A percentile compares a stretch with the other conserved stretches of the same genome.
These are phyloP conservation scores for Pseudocercospora fijiensis DNA, from an alignment of 2,329 filamentous ascomycete genomes.

Conservation along the genomic window DNA sequence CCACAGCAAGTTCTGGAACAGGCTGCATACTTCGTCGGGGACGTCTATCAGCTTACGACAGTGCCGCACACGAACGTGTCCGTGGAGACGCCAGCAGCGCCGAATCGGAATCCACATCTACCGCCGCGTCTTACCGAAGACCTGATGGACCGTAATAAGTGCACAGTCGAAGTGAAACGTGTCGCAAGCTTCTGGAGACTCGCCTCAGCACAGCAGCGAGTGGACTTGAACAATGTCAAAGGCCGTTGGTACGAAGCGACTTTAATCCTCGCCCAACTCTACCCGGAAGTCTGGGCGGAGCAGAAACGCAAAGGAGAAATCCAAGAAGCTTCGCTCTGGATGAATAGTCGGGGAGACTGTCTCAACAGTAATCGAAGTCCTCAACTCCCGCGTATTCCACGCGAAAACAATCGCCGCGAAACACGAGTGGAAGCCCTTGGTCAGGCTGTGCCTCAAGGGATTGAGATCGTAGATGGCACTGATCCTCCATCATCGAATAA, in stretches of 20 bases:
- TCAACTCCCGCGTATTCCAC: conserved; percentile 33
- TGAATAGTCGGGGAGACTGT: conserved; percentile 41
- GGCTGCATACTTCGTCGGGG: conserved; percentile 48
- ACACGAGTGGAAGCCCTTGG: conserved; percentile 47
- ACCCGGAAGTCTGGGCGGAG: conserved; percentile 31
- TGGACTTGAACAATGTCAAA: conserved; percentile 53
- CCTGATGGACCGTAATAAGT: conserved; percentile 49
- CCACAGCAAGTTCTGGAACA: conserved; percentile 27
- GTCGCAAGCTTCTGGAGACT: conserved; percentile 48
- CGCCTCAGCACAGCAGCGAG: conserved; percentile 31
- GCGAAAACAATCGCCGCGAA: conserved; percentile 34
- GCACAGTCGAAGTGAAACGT: conserved; percentile 41
- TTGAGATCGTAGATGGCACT: conserved; percentile 43
- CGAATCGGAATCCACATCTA: conserved; percentile 43
- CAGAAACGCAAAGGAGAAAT: conserved; percentile 35
- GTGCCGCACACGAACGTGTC: conserved; percentile 40
- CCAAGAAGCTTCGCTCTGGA: conserved; percentile 37
- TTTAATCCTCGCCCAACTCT: conserved; percentile 48
- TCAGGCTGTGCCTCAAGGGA: conserved; percentile 41
- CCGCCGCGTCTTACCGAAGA: conserved; percentile 55
- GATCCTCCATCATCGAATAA: conserved; percentile 33
- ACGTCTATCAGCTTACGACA: conserved; percentile 53
- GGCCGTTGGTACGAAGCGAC: conserved; percentile 62
- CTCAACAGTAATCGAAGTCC: conserved; percentile 33
- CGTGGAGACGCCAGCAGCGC: conserved; percentile 37